Percentiles rank a stretch among this genome's conserved stretches.
phyloP scores from a whole-genome alignment of 179 eudicot genomes.

The Pouteria campechiana region DNA sequence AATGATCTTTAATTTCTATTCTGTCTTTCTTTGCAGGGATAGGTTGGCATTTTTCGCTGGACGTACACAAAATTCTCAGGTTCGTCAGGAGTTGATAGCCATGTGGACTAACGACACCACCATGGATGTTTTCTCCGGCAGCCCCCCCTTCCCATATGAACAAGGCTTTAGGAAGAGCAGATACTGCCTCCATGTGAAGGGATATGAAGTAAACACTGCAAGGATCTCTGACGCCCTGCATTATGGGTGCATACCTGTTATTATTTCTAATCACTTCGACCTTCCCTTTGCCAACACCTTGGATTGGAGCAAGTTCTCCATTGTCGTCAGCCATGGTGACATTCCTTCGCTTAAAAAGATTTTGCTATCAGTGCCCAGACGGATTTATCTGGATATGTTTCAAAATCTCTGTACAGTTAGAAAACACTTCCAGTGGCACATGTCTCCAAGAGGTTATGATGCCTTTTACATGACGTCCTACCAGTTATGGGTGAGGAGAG shows the following conservation, averaged over 20 bases:
- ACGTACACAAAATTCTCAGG: constrained; percentile 22
- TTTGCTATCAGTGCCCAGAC: constrained; percentile 12
- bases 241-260: constrained; percentile 31
- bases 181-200: constrained; percentile 32
- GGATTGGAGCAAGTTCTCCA: constrained; percentile 32
- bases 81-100: constrained; percentile 10
- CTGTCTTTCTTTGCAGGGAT: constrained; percentile 11
- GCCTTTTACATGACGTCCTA: constrained; percentile 32
- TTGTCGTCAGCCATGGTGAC: constrained; percentile 16
- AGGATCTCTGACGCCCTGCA: constrained; percentile 34
- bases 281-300: constrained; percentile 31
- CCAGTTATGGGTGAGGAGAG: constrained; percentile 33
- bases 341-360: constrained; percentile 12
- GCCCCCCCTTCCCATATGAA: constrained; percentile 16
- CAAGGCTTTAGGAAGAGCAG: constrained; percentile 24
- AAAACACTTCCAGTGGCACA: constrained; percentile 28
- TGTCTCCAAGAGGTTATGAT: constrained; percentile 17
- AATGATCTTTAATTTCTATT: neutral
- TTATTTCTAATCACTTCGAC: constrained; percentile 32
- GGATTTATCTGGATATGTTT: constrained; percentile 15
- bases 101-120: constrained; percentile 22
- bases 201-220: constrained; percentile 37
- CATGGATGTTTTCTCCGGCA: constrained; percentile 13
- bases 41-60: constrained; percentile 33
- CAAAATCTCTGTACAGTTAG: constrained; percentile 17